Evolutionary conservation across 2,329 filamentous ascomycete genomes (phyloP).

Genomic region (Escovopsis sp.): DNA sequence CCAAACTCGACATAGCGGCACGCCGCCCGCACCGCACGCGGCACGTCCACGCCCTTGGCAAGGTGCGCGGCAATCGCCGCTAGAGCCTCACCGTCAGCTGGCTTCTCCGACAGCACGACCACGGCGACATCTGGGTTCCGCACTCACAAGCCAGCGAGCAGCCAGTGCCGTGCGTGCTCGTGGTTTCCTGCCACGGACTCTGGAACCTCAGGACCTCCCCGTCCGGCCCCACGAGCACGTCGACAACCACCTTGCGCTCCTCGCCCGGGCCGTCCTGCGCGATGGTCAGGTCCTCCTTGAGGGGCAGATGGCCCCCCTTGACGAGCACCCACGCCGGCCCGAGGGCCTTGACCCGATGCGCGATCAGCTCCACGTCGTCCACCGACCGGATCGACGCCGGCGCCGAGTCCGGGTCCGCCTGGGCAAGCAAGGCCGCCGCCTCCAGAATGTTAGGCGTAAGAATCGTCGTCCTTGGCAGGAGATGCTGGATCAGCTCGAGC

Average conservation of each 20-base stretch:
- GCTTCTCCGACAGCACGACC: too few relatives aligned
- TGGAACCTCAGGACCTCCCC: slow-evolving; percentile 47
- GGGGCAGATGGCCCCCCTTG: slow-evolving; percentile 82
- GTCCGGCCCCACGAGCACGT: slow-evolving; percentile 55
- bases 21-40: slow-evolving; percentile 48
- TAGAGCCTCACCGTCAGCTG: slow-evolving; percentile 12
- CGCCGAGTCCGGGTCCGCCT: slow-evolving; percentile 32
- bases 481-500: slow-evolving; percentile 36
- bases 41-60: slow-evolving; percentile 40
- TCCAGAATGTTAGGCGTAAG: slow-evolving; percentile 70
- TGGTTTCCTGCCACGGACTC: slow-evolving; percentile 55
- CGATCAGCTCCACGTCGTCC: slow-evolving; percentile 54
- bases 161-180: slow-evolving; percentile 86
- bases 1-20: slow-evolving; percentile 58
- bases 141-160: slow-evolving; percentile 76
- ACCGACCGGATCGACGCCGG: slow-evolving; percentile 34
- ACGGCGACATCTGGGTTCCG: too few relatives aligned
- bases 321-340: slow-evolving; percentile 71
- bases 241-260: slow-evolving; percentile 54
- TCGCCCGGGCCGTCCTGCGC: slow-evolving; percentile 34
- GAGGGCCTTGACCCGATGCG: slow-evolving; percentile 47
- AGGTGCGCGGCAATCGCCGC: slow-evolving; percentile 65
- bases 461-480: slow-evolving; percentile 53
- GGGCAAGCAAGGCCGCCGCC: slow-evolving; percentile 47
- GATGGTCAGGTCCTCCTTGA: slow-evolving; percentile 46